A percentile compares a stretch with the other conserved stretches of the same genome.
Conservation (phyloP, 208 protist genomes). For the Leishmania lainsoni region DNA sequence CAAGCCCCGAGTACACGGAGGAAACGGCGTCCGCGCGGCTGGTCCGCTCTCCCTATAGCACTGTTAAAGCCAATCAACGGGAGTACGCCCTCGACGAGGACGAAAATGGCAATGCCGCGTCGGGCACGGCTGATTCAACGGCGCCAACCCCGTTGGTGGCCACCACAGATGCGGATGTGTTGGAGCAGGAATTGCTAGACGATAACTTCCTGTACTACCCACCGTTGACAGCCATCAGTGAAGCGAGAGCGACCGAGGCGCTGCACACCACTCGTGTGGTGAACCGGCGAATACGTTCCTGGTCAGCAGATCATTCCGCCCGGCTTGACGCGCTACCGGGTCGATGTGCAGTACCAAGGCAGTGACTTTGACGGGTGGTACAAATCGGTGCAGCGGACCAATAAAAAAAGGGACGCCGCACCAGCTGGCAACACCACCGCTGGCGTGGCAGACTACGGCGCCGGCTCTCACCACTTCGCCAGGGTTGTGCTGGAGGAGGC, state of each 20-base stretch:
- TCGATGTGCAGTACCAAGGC: constrained; percentile 91
- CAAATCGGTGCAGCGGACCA: constrained; percentile 54
- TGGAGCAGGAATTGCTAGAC: constrained; percentile 83
- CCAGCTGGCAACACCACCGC: neutral
- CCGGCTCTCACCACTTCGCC: constrained; percentile 35
- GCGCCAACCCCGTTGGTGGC: neutral
- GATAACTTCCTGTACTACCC: constrained; percentile 83
- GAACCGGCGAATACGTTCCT: constrained; percentile 59
- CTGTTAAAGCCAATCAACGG: neutral
- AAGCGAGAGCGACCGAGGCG: neutral
- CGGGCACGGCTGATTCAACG: constrained; percentile 2
- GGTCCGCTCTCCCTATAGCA: neutral
- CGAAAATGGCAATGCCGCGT: neutral
- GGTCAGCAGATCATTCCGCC: constrained; percentile 83
- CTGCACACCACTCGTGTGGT: neutral
- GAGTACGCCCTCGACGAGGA: constrained; percentile 8
- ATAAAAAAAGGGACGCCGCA: neutral
- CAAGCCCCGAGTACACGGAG: constrained; percentile 8
- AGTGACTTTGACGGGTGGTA: constrained; percentile 89
- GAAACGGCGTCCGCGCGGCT: constrained; percentile 1
- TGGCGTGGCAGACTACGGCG: constrained; percentile 23
- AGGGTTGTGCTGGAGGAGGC: constrained; percentile 80
- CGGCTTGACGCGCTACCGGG: constrained; percentile 83
- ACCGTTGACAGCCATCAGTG: neutral
- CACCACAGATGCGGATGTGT: constrained; percentile 16